Evolutionary conservation across 2,329 filamentous ascomycete genomes (phyloP).

Genomic region (Elsinoe perseae): DNA sequence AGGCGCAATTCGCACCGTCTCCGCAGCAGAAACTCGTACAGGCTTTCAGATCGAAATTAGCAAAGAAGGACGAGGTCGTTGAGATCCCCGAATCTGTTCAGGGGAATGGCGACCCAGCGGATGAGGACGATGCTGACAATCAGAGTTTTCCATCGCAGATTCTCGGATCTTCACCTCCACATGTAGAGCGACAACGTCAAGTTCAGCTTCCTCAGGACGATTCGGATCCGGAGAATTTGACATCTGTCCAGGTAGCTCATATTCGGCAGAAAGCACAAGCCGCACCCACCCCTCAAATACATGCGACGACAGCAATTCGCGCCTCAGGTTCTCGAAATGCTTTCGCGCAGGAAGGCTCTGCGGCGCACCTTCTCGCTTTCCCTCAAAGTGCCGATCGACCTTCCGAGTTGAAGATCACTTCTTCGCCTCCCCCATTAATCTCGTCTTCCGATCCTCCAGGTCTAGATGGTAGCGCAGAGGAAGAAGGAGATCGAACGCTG

Average conservation of each 20-base stretch:
- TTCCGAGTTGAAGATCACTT: background rate
- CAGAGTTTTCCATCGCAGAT: background rate
- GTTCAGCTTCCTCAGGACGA: constrained; percentile 1
- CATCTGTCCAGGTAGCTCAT: background rate
- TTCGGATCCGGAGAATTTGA: background rate
- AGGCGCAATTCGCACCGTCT: background rate
- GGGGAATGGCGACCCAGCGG: constrained; percentile 4
- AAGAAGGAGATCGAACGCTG: constrained; percentile 6
- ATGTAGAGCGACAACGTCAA: background rate
- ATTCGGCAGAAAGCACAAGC: background rate
- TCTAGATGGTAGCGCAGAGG: background rate
- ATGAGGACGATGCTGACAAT: constrained; percentile 9
- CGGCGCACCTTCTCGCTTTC: background rate
- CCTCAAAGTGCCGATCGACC: background rate
- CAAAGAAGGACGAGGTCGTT: background rate
- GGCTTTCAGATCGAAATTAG: background rate
- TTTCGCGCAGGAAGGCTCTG: background rate
- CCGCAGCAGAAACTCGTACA: background rate
- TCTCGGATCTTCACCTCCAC: constrained; percentile 3
- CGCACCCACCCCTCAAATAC: too few species aligned
- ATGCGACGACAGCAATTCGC: background rate
- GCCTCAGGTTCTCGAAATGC: constrained; percentile 12
- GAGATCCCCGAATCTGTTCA: background rate
- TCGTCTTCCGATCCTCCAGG: background rate
- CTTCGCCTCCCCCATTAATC: background rate